Evolutionary conservation across 768 basidiomycete species (phyloP).

Genomic region (Pulveroboletus frians): DNA sequence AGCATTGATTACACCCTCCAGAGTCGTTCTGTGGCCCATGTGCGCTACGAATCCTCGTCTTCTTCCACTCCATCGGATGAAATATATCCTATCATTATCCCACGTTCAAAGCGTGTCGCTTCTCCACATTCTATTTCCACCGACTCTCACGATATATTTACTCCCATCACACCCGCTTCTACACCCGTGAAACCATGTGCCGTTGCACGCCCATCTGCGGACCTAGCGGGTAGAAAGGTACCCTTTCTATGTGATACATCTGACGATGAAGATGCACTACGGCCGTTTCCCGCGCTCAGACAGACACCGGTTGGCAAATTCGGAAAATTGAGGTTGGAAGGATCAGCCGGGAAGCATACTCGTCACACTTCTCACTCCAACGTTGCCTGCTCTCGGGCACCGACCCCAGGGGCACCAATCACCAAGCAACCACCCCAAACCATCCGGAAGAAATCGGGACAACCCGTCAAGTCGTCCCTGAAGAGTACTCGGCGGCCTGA

Average conservation of each 20-base stretch:
- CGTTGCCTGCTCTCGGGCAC: not conserved
- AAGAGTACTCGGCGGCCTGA: constrained; percentile 61
- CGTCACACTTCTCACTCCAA: constrained; percentile 24
- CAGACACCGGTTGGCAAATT: constrained; percentile 17
- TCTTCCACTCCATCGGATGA: constrained; percentile 36
- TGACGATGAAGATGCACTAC: constrained; percentile 26
- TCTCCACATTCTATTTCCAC: constrained; percentile 23
- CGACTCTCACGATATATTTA: constrained; percentile 26
- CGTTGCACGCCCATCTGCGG: constrained; percentile 9
- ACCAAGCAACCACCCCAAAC: constrained; percentile 25
- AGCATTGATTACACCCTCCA: constrained; percentile 1
- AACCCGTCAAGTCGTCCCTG: constrained; percentile 86
- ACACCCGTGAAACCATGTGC: constrained; percentile 24
- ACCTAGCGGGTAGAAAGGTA: constrained; percentile 11
- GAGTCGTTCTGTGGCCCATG: not conserved
- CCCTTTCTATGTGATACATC: constrained; percentile 24
- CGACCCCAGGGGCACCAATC: not conserved
- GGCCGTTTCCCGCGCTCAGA: constrained; percentile 20
- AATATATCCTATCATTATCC: constrained; percentile 31
- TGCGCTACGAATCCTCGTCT: constrained; percentile 31
- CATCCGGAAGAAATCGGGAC: constrained; percentile 90
- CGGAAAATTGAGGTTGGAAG: constrained; percentile 24
- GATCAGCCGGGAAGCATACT: constrained; percentile 13
- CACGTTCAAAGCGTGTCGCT: constrained; percentile 36
- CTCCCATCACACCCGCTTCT: constrained; percentile 41